Base-by-base conservation (phyloP, 768 basidiomycete species). In the Chalciporus pseudorubinellus region DNA sequence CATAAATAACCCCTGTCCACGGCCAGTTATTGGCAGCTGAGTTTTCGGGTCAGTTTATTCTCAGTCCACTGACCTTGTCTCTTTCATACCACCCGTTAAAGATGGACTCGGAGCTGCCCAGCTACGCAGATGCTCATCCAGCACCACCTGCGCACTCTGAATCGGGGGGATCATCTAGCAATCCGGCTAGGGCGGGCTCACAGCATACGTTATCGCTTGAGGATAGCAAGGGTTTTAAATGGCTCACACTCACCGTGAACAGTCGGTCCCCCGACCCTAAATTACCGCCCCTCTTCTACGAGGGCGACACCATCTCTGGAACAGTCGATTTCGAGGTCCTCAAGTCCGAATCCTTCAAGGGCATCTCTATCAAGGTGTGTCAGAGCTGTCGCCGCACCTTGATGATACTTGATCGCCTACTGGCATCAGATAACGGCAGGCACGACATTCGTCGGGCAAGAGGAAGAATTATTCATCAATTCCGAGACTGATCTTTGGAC, bases 391-490 rank as follows among this genome's bases (percentile, higher is more conserved):
- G 18, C 19, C 12, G 24, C 21, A 31, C 29, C 3, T 13, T 13
- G 1, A 13, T 3, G 29, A 11, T 31, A 31, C 28, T 6, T n/a
- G n/a, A n/a, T n/a, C 51, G 42, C 21, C 47, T 29, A 14, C 7
- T 22, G 22, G 20, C 19, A 31, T 3, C 51, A 81, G 81, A 63
- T 80, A 10, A 65, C 68, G 31, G 80, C 68, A 26, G 75, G 77
- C 6, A 76, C 77, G 16, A 81, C 80, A 4, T 65, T 76, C 2
- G 78, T 83, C 5, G 80, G 80, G 13, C 82, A 84, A 55, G 79
- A 83, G 45, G 78, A 81, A 50, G 59, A 70, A 2, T 44, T 62
- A 6, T 84, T 83, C 59, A 66, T 83, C 11, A 65, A 77, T 16
- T 48, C 74, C 16, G 68, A 73, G 18, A 64, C 75, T 28, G 63